Conservation (phyloP, 129 eudicot genomes). For the Flaveria trinervia region DNA sequence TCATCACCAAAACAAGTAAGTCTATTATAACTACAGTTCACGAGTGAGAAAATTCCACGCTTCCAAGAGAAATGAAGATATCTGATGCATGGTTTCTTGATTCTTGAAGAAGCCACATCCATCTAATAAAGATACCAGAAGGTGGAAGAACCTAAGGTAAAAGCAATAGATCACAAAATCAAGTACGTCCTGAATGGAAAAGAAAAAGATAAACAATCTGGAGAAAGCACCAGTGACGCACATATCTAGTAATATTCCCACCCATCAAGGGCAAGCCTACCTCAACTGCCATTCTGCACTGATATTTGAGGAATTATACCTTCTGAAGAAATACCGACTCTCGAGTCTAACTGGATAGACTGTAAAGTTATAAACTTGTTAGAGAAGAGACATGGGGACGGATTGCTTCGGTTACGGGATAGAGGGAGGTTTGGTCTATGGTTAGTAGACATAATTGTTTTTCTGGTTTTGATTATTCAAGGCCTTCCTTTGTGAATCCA, state of each 20-base stretch:
- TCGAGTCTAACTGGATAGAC: conserved; percentile 24
- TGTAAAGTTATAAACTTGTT: conserved; percentile 23
- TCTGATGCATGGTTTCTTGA: conserved; percentile 47
- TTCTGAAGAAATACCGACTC: conserved; percentile 13
- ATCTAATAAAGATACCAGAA: conserved; percentile 50
- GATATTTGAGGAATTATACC: conserved; percentile 26
- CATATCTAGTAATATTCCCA: conserved; percentile 46
- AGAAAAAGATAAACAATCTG: conserved; percentile 22
- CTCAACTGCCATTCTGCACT: conserved; percentile 43
- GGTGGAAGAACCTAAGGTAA: conserved; percentile 62
- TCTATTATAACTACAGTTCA: conserved; percentile 44
- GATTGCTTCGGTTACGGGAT: conserved; percentile 12
- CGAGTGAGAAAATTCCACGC: conserved; percentile 61
- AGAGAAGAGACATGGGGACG: conserved; percentile 1
- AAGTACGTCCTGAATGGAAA: conserved; percentile 45
- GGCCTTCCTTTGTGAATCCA: conserved; percentile 6
- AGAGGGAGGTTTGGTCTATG: conserved; percentile 6
- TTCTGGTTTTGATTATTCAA: not conserved
- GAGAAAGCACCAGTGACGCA: conserved; percentile 41
- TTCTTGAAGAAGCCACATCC: conserved; percentile 57
- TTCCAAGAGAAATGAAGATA: conserved; percentile 49
- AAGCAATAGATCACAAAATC: conserved; percentile 65
- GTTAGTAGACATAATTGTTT: not conserved
- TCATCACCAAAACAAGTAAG: conserved; percentile 48
- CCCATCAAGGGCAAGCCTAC: conserved; percentile 63